A percentile compares a stretch with the other conserved stretches of the same genome.
Evolutionary conservation across 805 yeast genomes (phyloP).

Genomic region (Candida namnaoensis): DNA sequence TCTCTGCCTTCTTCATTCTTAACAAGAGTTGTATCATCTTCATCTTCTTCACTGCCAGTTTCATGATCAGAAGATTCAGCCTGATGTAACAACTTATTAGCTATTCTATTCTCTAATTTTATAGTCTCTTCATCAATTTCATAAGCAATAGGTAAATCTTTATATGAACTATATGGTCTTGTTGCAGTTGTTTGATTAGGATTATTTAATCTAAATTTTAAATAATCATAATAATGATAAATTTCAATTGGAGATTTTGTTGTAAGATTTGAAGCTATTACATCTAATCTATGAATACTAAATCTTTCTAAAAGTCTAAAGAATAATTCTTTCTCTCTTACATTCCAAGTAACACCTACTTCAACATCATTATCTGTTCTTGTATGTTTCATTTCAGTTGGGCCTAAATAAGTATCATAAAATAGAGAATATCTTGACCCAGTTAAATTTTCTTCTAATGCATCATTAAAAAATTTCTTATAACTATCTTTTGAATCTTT

Average conservation of each 20-base stretch:
- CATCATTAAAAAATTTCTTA: no score
- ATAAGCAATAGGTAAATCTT: slow-evolving; percentile 40
- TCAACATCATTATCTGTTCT: slow-evolving; percentile 4
- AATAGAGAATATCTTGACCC: no score
- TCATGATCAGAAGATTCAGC: no score
- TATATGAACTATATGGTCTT: slow-evolving; percentile 14
- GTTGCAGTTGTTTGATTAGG: slow-evolving; percentile 15
- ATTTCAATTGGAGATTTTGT: slow-evolving; percentile 37
- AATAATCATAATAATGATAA: slow-evolving; percentile 28
- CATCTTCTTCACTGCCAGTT: no score
- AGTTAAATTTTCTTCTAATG: no score
- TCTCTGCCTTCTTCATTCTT: not conserved
- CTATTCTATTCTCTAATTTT: slow-evolving; percentile 34
- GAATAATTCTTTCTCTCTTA: slow-evolving; percentile 40
- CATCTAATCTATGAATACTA: slow-evolving; percentile 37
- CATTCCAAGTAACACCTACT: slow-evolving; percentile 35
- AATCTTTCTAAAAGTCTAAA: slow-evolving; percentile 39
- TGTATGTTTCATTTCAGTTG: not conserved
- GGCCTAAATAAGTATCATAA: not conserved
- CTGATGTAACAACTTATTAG: slow-evolving; percentile 11
- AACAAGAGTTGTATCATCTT: no score
- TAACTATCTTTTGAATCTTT: no score
- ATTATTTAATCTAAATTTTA: slow-evolving; percentile 3
- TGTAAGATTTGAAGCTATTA: slow-evolving; percentile 28
- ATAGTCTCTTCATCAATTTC: slow-evolving; percentile 40